These are phyloP conservation scores for Microsporum audouinii DNA, from an alignment of 2,329 filamentous ascomycete genomes.

Conservation along the genomic window DNA sequence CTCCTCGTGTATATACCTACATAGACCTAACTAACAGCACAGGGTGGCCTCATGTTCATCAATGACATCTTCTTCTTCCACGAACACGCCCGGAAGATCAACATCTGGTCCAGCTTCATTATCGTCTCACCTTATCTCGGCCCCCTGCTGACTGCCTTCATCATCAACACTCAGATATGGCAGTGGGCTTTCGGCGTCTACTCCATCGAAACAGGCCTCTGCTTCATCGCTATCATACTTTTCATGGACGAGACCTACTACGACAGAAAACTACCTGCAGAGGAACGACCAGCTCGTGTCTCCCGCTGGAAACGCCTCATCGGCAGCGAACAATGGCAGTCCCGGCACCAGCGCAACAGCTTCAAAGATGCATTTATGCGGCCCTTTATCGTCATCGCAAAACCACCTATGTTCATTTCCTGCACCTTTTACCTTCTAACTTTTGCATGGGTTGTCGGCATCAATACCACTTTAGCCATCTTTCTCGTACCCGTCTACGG, in stretches of 20 bases:
- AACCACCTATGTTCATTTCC: slow-evolving; percentile 28
- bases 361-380: slow-evolving; percentile 27
- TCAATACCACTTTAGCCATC: slow-evolving; percentile 46
- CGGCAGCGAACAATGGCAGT: slow-evolving; percentile 25
- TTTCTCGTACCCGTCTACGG: slow-evolving; percentile 42
- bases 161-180: slow-evolving; percentile 28
- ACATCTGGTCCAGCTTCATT: slow-evolving; percentile 29
- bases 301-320: slow-evolving; percentile 23
- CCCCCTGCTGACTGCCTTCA: slow-evolving; percentile 27
- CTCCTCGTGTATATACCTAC: background rate
- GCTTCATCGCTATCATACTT: slow-evolving; percentile 23
- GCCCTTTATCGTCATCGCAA: slow-evolving; percentile 28
- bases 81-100: slow-evolving; percentile 32
- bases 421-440: slow-evolving; percentile 31
- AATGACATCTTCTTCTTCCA: slow-evolving; percentile 35
- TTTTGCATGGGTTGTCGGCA: slow-evolving; percentile 37
- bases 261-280: slow-evolving; percentile 23
- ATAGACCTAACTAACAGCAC: background rate
- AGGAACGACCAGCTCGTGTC: slow-evolving; percentile 24
- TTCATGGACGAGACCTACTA: slow-evolving; percentile 32
- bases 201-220: slow-evolving; percentile 24
- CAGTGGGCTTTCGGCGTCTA: slow-evolving; percentile 29
- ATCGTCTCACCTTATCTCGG: slow-evolving; percentile 26
- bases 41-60: slow-evolving; percentile 35
- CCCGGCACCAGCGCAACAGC: slow-evolving; percentile 22